Base-by-base conservation (phyloP, 179 eudicot genomes). In the Patellifolia procumbens region DNA sequence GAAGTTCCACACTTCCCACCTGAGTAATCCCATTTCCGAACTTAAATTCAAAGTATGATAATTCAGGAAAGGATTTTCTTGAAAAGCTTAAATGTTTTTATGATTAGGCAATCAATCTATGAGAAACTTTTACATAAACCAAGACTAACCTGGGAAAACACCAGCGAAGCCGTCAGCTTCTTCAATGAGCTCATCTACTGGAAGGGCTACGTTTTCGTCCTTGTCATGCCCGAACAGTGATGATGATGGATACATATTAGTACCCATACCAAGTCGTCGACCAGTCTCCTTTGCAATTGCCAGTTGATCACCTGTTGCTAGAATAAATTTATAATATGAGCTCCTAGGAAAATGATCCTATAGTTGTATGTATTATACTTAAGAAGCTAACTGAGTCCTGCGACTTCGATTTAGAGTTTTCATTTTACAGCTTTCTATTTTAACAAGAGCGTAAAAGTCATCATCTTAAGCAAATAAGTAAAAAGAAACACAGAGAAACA, bases 251-350 rank as follows among this genome's bases (percentile, higher is more conserved):
- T 91, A 91, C 95, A 91, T 91, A 76, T 89, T 89, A 28, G 89
- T 89, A 73, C 93, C 93, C 97, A 91, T 91, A 51, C 96, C 97
- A 84, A 90, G 93, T 19, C 95, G 83, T 46, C 97, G 83, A 64
- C 97, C 97, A 56, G 95, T 92, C 86, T 92, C 97, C 80, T 92
- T 92, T 60, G 92, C 97, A 78, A 92, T 92, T 53, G 97, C 97
- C 75, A 92, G 77, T 74, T 90, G 95, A 81, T 91, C 96, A 68
- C 97, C 97, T 89, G 62, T 79, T 49, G 62, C 39, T 5, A 68
- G 37, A 56, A 49, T 9, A 70, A 58, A 26, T 68, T 19, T 46
- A 29, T 34, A 26, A 58, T 35, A 1, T 37, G 70, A 26, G 32
- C 35, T 59, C 17, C 31, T 37, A 10, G 15, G n/a, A n/a, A n/a